phyloP scores from a whole-genome alignment of 306 rosid genomes.

The Inga oerstediana region DNA sequence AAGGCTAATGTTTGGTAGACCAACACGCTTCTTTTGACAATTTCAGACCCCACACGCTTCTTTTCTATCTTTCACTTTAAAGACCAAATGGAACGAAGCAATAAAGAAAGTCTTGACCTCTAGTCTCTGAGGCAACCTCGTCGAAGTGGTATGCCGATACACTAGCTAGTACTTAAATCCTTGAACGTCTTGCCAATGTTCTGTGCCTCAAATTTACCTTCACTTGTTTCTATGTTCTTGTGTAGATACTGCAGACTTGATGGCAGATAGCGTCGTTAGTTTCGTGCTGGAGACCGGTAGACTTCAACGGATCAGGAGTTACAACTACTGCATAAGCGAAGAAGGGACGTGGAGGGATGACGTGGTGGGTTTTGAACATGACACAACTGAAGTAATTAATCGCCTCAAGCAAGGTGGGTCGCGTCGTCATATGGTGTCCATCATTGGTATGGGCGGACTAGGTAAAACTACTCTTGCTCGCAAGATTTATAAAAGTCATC shows the following conservation, averaged over 20 bases:
- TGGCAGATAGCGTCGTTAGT: background rate
- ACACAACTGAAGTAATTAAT: background rate
- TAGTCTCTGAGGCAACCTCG: background rate
- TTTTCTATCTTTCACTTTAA: too few species aligned
- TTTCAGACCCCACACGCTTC: background rate
- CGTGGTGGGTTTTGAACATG: background rate
- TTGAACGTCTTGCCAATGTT: background rate
- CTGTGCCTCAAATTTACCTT: background rate
- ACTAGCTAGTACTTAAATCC: background rate
- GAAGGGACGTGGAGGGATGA: background rate
- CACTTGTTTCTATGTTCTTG: background rate
- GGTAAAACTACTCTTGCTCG: slow-evolving; percentile 8
- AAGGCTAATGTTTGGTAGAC: background rate
- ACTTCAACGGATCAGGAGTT: background rate
- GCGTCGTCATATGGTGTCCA: background rate
- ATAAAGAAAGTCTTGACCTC: background rate
- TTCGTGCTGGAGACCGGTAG: background rate
- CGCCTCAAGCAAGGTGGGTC: background rate
- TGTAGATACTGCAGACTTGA: background rate
- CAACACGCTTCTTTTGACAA: too few species aligned
- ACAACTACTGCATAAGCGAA: background rate
- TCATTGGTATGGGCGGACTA: background rate
- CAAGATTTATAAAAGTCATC: background rate
- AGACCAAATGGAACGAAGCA: background rate
- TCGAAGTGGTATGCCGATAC: background rate